A percentile compares a stretch with the other conserved stretches of the same genome.
These are phyloP conservation scores for Eragrostis curvula DNA, from an alignment of 176 grass and related monocot species.

Conservation along the genomic window DNA sequence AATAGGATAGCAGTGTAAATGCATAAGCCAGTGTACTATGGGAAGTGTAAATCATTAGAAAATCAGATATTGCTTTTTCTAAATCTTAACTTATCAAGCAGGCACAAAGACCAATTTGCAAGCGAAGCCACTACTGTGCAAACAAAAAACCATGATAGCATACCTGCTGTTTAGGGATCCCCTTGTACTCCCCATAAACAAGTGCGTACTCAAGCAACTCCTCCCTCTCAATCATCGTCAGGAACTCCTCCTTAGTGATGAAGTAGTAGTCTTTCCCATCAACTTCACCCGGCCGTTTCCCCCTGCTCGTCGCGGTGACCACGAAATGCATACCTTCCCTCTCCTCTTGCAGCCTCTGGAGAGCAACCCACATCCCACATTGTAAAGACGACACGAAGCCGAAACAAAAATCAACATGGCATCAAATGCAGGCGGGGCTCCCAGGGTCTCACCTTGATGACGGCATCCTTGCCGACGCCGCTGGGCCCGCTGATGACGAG, in stretches of 20 bases:
- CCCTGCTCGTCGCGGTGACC: constrained; percentile 79
- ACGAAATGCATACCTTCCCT: constrained; percentile 84
- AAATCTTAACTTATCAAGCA: neutral
- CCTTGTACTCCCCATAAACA: constrained; percentile 96
- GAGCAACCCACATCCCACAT: constrained; percentile 26
- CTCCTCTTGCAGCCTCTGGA: constrained; percentile 81
- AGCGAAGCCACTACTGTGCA: neutral
- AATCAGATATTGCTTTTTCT: neutral
- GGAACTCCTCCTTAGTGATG: constrained; percentile 84
- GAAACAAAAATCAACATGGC: neutral
- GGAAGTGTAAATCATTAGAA: neutral
- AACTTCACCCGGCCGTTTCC: constrained; percentile 70
- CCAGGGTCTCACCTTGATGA: constrained; percentile 70
- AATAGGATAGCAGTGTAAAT: neutral
- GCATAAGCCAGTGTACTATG: neutral
- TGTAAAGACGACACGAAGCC: neutral
- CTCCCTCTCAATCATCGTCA: constrained; percentile 82
- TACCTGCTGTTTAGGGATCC: constrained; percentile 97
- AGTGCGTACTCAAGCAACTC: constrained; percentile 89
- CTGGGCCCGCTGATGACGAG: constrained; percentile 95
- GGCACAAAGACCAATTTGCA: neutral
- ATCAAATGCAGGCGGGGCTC: neutral
- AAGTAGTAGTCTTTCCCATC: constrained; percentile 97
- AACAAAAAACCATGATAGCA: neutral
- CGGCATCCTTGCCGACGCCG: constrained; percentile 94